phyloP scores from a whole-genome alignment of 2,329 filamentous ascomycete species.

The Nemania sp. region DNA sequence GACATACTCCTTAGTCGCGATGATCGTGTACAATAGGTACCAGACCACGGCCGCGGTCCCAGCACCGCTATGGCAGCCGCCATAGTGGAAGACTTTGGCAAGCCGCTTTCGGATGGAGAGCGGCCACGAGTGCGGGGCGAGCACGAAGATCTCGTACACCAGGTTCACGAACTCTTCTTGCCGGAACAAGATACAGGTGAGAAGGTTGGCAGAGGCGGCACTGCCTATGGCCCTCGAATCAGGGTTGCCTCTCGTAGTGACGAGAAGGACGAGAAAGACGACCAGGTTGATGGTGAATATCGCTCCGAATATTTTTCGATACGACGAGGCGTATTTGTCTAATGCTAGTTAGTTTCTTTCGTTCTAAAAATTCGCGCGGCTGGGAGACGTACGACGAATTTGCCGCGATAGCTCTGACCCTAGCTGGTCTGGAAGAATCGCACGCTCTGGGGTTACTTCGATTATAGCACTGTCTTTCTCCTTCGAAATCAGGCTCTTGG shows the following conservation, averaged over 20 bases:
- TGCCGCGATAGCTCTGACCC: conserved; percentile 34
- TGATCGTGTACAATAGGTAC: conserved; percentile 49
- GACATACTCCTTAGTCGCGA: conserved; percentile 37
- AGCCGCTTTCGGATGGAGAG: conserved; percentile 53
- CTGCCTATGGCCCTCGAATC: conserved; percentile 44
- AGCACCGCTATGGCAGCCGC: conserved; percentile 57
- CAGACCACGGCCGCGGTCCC: conserved; percentile 55
- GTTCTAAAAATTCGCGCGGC: not conserved
- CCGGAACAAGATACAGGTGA: conserved; percentile 55
- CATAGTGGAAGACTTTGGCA: conserved; percentile 59
- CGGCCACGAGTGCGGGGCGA: conserved; percentile 51
- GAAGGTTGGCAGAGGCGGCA: conserved; percentile 55
- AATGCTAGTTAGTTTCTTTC: conserved; percentile 14
- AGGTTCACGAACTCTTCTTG: conserved; percentile 59
- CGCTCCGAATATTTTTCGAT: conserved; percentile 60
- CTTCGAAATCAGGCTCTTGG: conserved; percentile 29
- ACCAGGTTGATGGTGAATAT: conserved; percentile 57
- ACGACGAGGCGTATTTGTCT: conserved; percentile 44
- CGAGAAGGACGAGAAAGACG: conserved; percentile 51
- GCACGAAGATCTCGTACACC: conserved; percentile 53
- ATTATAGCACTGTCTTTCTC: conserved; percentile 17
- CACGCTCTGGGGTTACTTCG: conserved; percentile 22
- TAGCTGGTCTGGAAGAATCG: conserved; percentile 33
- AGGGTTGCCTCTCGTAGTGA: conserved; percentile 41
- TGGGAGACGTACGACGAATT: conserved; percentile 33